A percentile compares a stretch with the other conserved stretches of the same genome.
Conservation (phyloP, 2,329 filamentous ascomycete genomes). For the Zymoseptoria passerinii region DNA sequence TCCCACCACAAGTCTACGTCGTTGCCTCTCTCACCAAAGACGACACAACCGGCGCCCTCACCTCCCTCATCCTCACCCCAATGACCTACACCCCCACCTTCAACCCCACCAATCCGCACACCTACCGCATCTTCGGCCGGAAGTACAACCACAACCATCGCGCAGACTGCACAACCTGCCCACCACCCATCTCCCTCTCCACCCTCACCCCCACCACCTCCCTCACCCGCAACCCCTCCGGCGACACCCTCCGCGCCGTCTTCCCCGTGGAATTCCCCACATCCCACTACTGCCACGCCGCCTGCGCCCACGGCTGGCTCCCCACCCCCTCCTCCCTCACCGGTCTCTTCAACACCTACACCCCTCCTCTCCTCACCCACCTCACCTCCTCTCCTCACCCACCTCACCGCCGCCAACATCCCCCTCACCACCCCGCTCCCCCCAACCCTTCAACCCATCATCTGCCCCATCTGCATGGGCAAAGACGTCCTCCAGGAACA, state of each 20-base stretch:
- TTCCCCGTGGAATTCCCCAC: slow-evolving; percentile 3
- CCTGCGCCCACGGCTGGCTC: slow-evolving; percentile 19
- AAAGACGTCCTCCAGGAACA: slow-evolving; percentile 16
- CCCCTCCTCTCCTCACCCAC: slow-evolving; percentile 6
- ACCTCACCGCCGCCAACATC: not conserved
- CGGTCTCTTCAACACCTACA: slow-evolving; percentile 16
- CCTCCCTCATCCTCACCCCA: slow-evolving; percentile 8
- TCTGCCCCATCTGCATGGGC: slow-evolving; percentile 25
- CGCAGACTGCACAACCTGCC: slow-evolving; percentile 3
- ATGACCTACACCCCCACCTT: slow-evolving; percentile 9
- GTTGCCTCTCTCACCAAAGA: slow-evolving; percentile 10
- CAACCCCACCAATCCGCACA: slow-evolving; percentile 3
- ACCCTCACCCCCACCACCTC: slow-evolving; percentile 6
- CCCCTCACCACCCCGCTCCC: not conserved
- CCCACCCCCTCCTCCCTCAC: slow-evolving; percentile 4
- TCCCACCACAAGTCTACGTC: slow-evolving; percentile 6
- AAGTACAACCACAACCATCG: slow-evolving; percentile 5
- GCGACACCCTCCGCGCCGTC: not conserved
- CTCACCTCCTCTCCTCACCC: slow-evolving; percentile 3
- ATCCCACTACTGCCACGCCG: slow-evolving; percentile 7
- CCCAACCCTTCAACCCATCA: slow-evolving; percentile 7
- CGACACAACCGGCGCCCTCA: slow-evolving; percentile 6
- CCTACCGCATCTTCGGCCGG: slow-evolving; percentile 20
- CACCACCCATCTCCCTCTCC: slow-evolving; percentile 4
- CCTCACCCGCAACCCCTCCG: not conserved